Base-by-base conservation (phyloP, 306 rosid species). In the peach (Prunus persica) region DNA sequence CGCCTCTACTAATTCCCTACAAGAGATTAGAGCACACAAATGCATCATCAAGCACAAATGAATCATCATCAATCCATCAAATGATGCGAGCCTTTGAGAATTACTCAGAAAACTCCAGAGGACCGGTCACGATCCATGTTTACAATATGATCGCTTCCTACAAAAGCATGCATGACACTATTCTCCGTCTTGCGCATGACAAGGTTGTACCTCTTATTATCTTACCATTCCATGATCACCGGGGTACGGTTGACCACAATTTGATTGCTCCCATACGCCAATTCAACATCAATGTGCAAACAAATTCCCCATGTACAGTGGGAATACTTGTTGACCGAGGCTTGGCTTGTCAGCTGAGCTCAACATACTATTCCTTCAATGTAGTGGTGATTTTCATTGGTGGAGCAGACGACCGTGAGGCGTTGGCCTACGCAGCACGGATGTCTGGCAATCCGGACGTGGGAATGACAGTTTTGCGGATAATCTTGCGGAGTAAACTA, bases 241-340 rank as follows among this genome's bases (percentile, higher is more conserved):
- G 88, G 81, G 77, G 82, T 72, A 14, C 83, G 81, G 85, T 28
- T 76, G 54, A 24, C 54, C 28, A 90, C 79, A 28, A 76, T 80
- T 22, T 10, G 83, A 82, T 62, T 72, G 89, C 13, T 74, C 85
- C 46, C 64, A 67, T 70, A 81, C 84, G 85, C 52, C 86, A 84
- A 13, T 78, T 89, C 24, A 86, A 88, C 86, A 79, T 78, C 52
- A 88, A 82, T 25, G 89, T 89, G n/a, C 90, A 88, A 13, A 93
- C 86, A n/a, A 87, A 85, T 75, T 90, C 98, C 28, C 97, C 98
- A 63, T 93, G 98, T 78, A 86, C 96, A 0, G 91, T 93, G 38
- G 96, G 96, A 0, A 78, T 91, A 65, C 91, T 93, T 0, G 69
- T 91, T 2, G 93, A 93, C 68, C 87, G 85, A 7, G 91, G 93